Evolutionary conservation across 202 grass and related monocot species (phyloP).

Genomic region (Setaria italica): DNA sequence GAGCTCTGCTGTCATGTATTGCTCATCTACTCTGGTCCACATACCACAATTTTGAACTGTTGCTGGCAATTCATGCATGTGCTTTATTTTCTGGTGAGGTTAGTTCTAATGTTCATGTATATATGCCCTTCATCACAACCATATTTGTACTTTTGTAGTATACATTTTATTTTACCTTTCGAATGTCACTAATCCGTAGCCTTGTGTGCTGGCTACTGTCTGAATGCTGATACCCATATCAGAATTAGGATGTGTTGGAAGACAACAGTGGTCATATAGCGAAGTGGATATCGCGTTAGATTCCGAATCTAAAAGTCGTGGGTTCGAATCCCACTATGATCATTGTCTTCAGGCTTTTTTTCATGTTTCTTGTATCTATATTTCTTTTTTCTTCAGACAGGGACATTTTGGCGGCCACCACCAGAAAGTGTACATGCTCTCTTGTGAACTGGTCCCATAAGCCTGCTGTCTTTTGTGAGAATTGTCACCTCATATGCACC

Average conservation of each 20-base stretch:
- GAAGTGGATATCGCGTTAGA: slow-evolving; percentile 99
- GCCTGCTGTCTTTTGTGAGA: neutral
- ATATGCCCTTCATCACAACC: neutral
- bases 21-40: neutral
- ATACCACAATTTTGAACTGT: neutral
- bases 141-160: neutral
- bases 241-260: slow-evolving; percentile 19
- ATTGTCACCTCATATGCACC: slow-evolving; percentile 16
- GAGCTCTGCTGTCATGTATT: neutral
- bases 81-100: neutral
- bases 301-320: slow-evolving; percentile 99
- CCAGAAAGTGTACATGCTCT: neutral
- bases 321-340: slow-evolving; percentile 99
- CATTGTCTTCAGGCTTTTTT: slow-evolving; percentile 22
- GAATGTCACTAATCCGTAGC: slow-evolving; percentile 12
- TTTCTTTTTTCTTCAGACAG: slow-evolving; percentile 17
- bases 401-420: slow-evolving; percentile 7
- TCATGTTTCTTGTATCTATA: slow-evolving; percentile 1
- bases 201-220: neutral
- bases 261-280: slow-evolving; percentile 77
- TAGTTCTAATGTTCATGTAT: neutral
- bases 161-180: slow-evolving; percentile 23
- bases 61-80: neutral
- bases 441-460: slow-evolving; percentile 50
- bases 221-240: slow-evolving; percentile 11